Conservation (phyloP, 2,329 filamentous ascomycete genomes). For the Aspergillus quadrilineatus region DNA sequence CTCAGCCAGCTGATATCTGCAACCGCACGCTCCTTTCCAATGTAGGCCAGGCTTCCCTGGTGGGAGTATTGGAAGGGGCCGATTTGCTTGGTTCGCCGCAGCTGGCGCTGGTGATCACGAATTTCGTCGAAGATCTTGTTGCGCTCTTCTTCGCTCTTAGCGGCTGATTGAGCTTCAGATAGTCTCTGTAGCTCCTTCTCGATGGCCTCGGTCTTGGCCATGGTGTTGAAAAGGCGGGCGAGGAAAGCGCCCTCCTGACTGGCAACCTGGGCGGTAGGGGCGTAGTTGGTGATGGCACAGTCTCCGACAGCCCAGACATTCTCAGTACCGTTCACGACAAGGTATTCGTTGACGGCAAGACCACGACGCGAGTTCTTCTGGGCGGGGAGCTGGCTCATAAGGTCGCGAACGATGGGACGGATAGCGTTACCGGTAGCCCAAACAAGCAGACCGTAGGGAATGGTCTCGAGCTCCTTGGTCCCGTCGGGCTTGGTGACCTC, state of each 20-base stretch:
- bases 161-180: constrained; percentile 63
- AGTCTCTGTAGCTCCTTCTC: constrained; percentile 73
- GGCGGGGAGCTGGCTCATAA: constrained; percentile 87
- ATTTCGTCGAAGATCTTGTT: constrained; percentile 70
- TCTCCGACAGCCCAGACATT: constrained; percentile 98
- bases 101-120: constrained; percentile 78
- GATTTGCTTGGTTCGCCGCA: constrained; percentile 87
- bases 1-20: constrained; percentile 97
- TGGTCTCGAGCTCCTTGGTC: constrained; percentile 73
- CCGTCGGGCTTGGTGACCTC: constrained; percentile 80
- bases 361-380: constrained; percentile 94
- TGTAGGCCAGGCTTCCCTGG: constrained; percentile 95
- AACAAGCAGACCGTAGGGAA: constrained; percentile 93
- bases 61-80: constrained; percentile 98
- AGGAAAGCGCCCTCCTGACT: constrained; percentile 94
- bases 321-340: constrained; percentile 93
- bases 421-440: constrained; percentile 98
- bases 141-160: constrained; percentile 61
- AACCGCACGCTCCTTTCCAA: constrained; percentile 95
- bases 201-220: constrained; percentile 88
- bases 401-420: constrained; percentile 82
- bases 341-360: constrained; percentile 95
- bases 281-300: constrained; percentile 96
- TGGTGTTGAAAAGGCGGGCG: constrained; percentile 95
- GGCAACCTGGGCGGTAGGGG: constrained; percentile 94